These are phyloP conservation scores for Phytophthora meadii DNA, from an alignment of 352 stramenopile genomes.

Conservation along the genomic window DNA sequence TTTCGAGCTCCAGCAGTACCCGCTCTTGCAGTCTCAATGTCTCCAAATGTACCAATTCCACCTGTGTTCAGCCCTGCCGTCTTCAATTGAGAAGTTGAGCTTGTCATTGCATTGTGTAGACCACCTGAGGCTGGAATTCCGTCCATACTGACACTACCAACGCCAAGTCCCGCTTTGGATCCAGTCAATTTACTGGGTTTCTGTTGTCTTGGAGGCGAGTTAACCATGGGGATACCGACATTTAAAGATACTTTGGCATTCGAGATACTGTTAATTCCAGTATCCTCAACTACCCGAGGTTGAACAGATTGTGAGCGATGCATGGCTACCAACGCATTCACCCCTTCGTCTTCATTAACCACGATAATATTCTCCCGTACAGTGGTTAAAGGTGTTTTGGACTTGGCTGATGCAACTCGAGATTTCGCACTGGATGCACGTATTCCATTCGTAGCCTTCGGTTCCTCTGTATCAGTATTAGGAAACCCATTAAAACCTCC, in stretches of 20 bases:
- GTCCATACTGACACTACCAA: conserved; percentile 11
- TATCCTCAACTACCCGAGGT: conserved; percentile 18
- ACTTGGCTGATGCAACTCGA: conserved; percentile 20
- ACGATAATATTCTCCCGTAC: conserved; percentile 11
- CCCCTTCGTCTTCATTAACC: conserved; percentile 7
- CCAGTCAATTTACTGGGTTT: conserved; percentile 8
- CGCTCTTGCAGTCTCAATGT: conserved; percentile 4
- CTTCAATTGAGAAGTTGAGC: conserved; percentile 11
- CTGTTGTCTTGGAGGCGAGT: conserved; percentile 8
- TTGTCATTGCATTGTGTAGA: conserved; percentile 5
- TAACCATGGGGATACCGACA: background rate
- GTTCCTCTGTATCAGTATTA: conserved; percentile 5
- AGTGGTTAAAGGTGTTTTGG: conserved; percentile 2
- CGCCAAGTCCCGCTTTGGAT: background rate
- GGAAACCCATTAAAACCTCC: conserved; percentile 4
- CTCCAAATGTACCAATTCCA: conserved; percentile 5
- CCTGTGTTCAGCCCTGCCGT: conserved; percentile 4
- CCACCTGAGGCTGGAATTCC: conserved; percentile 1
- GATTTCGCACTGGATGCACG: conserved; percentile 33
- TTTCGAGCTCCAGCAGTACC: conserved; percentile 9
- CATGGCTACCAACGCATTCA: conserved; percentile 25
- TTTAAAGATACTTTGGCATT: conserved; percentile 8
- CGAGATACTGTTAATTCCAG: background rate
- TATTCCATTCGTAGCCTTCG: conserved; percentile 12
- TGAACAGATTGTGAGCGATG: conserved; percentile 23